Base-by-base conservation (phyloP, 345 rosid species). In the Adansonia digitata region DNA sequence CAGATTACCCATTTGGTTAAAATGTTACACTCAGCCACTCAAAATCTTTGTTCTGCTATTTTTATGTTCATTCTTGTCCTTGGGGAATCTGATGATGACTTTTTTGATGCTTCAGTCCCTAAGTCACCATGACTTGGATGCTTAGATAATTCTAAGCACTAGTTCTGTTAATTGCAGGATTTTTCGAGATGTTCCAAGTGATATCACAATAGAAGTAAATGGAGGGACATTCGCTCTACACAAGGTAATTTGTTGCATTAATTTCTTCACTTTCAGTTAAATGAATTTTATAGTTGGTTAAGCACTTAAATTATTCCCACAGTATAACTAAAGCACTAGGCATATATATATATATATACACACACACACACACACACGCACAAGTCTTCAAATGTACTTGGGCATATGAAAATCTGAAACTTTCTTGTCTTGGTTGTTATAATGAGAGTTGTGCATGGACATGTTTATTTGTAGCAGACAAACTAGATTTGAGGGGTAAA, bases 181-280 rank as follows among this genome's bases (percentile, higher is more conserved):
- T 77, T 94, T 92, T 71, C 84, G 95, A 40, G 98, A 94, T 65
- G 96, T 94, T 45, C 98, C 98, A 27, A 92, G 98, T 76, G 98
- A 94, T 83, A 90, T 92, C 75, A 91, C 85, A 13, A 89, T 94
- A 55, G 94, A 91, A 82, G 93, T 88, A 48, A 85, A 84, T 49
- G 97, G 98, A 70, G 91, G 86, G 59, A 84, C 85, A 15, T 94
- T 94, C 80, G 83, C 92, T 65, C 81, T 94, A 18, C 98, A 94
- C 69, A 94, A 94, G 98, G 98, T 93, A 77, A 73, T 71, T 31
- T 69, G 53, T 57, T 57, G 63, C 18, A 11, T 27, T 57, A 12
- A 57, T 61, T 74, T 77, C 31, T 45, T 72, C 74, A 29, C 48
- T 57, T 77, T 56, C 22, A 40, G n/a, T n/a, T n/a, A n/a, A n/a